Evolutionary conservation across 371 early-diverging fungal species (phyloP), one percentile per base, ranked within the genome.

Genomic region (Apophysomyces trapeziformis): DNA sequence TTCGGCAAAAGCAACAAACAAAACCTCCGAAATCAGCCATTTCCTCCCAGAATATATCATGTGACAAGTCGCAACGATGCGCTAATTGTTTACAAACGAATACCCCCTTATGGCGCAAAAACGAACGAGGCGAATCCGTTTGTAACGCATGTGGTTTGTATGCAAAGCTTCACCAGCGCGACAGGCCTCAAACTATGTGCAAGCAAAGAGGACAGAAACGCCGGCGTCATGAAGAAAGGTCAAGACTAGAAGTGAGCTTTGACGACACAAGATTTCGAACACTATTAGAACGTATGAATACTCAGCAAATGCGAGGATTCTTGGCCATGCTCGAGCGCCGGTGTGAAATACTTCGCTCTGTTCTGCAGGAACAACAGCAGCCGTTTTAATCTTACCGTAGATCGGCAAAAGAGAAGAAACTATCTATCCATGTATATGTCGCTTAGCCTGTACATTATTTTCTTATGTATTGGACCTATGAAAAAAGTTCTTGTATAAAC

Each of bases 61-160:
- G 54, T 21, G 54, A 50, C 21, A 26, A 16, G 21, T 16, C 54
- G n/a, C 54, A 50, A 26, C 54, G 54, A 58, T 95, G 96, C 64
- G 85, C 88, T 13, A 93, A 95, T 67, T 95, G 96, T 68, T 82
- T 80, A 11, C 92, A 93, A 56, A 94, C 91, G 1, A 85, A 90
- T 57, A 96, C 96, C 0, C 95, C 96, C 7, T 84, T 94, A 43
- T 95, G 95, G 96, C 85, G 96, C 16, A 87, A 93, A 67, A 90
- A 93, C 64, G 84, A 88, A 38, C 80, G 88, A 46, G 93, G 93
- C 26, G 85, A 90, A 67, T 84, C 90, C 14, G 87, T 95, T 16
- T 95, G 97, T 75, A 96, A 96, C 73, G 95, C 96, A 0, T 95
- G 96, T 64, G 95, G 95, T 13, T 78, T 96, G 13, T 96, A 96